phyloP scores from a whole-genome alignment of 805 yeast species.

The Pichia eremophila region DNA sequence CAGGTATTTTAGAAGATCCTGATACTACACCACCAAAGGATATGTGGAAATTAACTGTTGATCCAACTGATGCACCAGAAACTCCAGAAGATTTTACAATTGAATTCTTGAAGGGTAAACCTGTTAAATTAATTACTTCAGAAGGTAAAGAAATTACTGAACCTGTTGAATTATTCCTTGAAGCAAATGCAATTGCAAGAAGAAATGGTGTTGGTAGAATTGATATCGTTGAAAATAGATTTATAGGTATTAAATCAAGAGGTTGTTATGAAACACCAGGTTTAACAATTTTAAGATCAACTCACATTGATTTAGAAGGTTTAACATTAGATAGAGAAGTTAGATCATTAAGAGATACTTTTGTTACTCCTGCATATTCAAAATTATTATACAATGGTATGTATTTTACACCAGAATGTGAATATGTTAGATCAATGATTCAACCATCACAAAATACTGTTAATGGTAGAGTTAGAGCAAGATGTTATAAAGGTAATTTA shows the following conservation, averaged over 20 bases:
- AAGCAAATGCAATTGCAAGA: conserved; percentile 93
- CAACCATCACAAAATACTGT: conserved; percentile 91
- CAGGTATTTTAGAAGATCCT: conserved; percentile 98
- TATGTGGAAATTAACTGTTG: conserved; percentile 98
- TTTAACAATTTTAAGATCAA: conserved; percentile 82
- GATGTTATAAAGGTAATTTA: conserved; percentile 85
- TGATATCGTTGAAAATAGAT: conserved; percentile 98
- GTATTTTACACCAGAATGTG: conserved; percentile 98
- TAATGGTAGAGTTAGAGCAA: conserved; percentile 91
- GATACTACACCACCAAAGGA: conserved; percentile 98
- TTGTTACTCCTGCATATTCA: conserved; percentile 89
- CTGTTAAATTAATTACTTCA: conserved; percentile 64
- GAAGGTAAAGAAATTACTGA: conserved; percentile 58
- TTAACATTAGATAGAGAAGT: conserved; percentile 96
- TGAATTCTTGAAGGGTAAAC: conserved; percentile 78
- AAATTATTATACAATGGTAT: conserved; percentile 91
- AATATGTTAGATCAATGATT: conserved; percentile 88
- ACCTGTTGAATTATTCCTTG: conserved; percentile 85
- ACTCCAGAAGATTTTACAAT: conserved; percentile 83
- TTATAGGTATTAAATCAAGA: conserved; percentile 96
- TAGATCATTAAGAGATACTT: conserved; percentile 90
- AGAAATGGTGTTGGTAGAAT: conserved; percentile 99
- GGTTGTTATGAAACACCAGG: conserved; percentile 99
- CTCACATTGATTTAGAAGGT: conserved; percentile 96
- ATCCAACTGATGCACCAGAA: conserved; percentile 92